Base-by-base conservation (phyloP, 345 rosid species). In the Acer campestre region DNA sequence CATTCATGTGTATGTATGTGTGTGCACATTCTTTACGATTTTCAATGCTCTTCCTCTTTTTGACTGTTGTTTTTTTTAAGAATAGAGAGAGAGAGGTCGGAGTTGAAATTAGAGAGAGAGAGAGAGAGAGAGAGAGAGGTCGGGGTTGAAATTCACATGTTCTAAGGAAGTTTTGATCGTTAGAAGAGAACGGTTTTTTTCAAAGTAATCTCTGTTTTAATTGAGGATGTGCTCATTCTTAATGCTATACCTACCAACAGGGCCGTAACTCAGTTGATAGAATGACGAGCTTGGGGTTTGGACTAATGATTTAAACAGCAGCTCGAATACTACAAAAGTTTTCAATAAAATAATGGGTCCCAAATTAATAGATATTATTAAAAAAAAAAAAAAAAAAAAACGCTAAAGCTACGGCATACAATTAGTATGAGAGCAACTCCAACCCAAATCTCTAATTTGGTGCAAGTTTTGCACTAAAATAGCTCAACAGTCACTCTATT, bases 81-180 rank as follows among this genome's bases (percentile, higher is more conserved):
- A 29, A 25, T 31, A 31, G 12, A 35, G 29, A 29, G 63, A 55
- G 63, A 71, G 75, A 71, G 27, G 42, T 31, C 35, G 75, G 17
- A 58, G 7, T 63, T 13, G 67, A 40, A 61, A 16, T 73, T 73
- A n/a, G n/a, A n/a, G n/a, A 31, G 12, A 35, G 29, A 29, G 63
- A 55, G 63, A 71, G 75, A 71, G 27, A 31, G 12, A 35, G 29
- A 29, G 63, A 55, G 63, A 71, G 75, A 71, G 27, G 42, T 31
- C 35, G 75, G 17, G 38, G 7, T 63, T 13, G 67, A 40, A 61
- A 16, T 73, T 73, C 18, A 11, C 40, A 23, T 7, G 22, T 22
- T 55, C 4, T 1, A 6, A 29, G 4, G 17, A 27, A 29, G 23
- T 53, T 55, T 35, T 35, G 38, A 35, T 35, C 4, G 38, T 4